Percentiles rank a stretch among this genome's conserved stretches.
Evolutionary conservation across 1,139 yeast species (phyloP).

Genomic region (Taiozyma sp.): DNA sequence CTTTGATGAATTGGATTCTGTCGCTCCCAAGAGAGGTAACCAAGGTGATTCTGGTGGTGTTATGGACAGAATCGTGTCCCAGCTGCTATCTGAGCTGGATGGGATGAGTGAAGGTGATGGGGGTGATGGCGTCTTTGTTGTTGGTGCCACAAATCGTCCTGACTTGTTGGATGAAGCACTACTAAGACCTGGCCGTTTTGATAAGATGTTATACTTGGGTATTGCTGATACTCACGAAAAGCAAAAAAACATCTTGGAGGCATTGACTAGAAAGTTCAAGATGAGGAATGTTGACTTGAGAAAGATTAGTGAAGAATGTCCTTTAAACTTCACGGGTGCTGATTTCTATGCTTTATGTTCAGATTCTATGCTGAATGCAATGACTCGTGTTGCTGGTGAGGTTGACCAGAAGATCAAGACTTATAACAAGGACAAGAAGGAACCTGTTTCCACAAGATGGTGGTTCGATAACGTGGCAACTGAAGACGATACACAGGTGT

Average conservation of each 20-base stretch:
- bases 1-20: slow-evolving; percentile 95
- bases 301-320: slow-evolving; percentile 65
- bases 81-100: slow-evolving; percentile 87
- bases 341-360: slow-evolving; percentile 95
- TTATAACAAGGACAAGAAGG: slow-evolving; percentile 38
- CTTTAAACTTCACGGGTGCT: slow-evolving; percentile 93
- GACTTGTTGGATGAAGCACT: slow-evolving; percentile 92
- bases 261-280: slow-evolving; percentile 80
- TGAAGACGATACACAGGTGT: slow-evolving; percentile 60
- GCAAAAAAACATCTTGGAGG: slow-evolving; percentile 81
- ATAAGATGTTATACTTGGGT: slow-evolving; percentile 89
- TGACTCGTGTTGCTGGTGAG: slow-evolving; percentile 80
- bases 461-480: slow-evolving; percentile 90
- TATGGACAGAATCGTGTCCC: slow-evolving; percentile 97
- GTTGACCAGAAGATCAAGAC: slow-evolving; percentile 62
- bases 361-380: slow-evolving; percentile 92
- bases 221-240: slow-evolving; percentile 88
- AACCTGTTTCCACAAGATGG: slow-evolving; percentile 61
- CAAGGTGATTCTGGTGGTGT: slow-evolving; percentile 99
- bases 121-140: slow-evolving; percentile 94
- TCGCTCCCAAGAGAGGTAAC: slow-evolving; percentile 96
- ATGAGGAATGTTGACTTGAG: slow-evolving; percentile 58
- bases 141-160: slow-evolving; percentile 96
- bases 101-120: slow-evolving; percentile 81
- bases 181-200: slow-evolving; percentile 93